phyloP scores from a whole-genome alignment of 2,329 filamentous ascomycete genomes.

The Venturia asperata region DNA sequence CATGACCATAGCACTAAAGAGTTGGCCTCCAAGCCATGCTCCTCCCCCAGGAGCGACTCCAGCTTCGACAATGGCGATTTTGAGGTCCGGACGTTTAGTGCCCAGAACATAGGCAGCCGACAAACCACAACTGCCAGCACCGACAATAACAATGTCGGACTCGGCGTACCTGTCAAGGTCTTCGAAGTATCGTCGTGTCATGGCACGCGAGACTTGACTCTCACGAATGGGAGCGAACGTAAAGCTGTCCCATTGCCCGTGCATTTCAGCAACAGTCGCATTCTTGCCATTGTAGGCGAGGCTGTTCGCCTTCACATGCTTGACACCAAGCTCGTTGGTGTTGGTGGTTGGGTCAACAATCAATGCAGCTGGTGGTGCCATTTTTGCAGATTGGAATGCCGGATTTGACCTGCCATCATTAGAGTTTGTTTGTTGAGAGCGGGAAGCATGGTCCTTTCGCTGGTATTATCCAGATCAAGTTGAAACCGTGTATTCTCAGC shows the following conservation, averaged over 20 bases:
- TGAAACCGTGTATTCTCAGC: conserved; percentile 87
- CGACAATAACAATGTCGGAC: conserved; percentile 88
- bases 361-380: conserved; percentile 71
- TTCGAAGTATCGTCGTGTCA: conserved; percentile 87
- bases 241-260: conserved; percentile 67
- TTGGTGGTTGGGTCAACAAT: conserved; percentile 44
- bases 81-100: conserved; percentile 77
- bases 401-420: background rate
- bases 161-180: conserved; percentile 86
- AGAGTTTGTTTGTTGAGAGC: conserved; percentile 28
- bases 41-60: conserved; percentile 78
- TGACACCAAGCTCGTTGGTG: background rate
- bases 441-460: conserved; percentile 97
- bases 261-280: conserved; percentile 33
- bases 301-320: conserved; percentile 7
- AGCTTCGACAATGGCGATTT: conserved; percentile 86
- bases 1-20: conserved; percentile 94
- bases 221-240: conserved; percentile 81
- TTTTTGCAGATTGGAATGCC: conserved; percentile 37
- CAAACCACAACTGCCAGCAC: conserved; percentile 81
- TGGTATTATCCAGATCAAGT: conserved; percentile 99
- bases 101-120: conserved; percentile 78
- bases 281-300: conserved; percentile 35
- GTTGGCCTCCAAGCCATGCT: conserved; percentile 88
- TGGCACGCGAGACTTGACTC: conserved; percentile 84